Evolutionary conservation across 2,329 filamentous ascomycete genomes (phyloP).

Genomic region (Paraconiothyrium sp.): DNA sequence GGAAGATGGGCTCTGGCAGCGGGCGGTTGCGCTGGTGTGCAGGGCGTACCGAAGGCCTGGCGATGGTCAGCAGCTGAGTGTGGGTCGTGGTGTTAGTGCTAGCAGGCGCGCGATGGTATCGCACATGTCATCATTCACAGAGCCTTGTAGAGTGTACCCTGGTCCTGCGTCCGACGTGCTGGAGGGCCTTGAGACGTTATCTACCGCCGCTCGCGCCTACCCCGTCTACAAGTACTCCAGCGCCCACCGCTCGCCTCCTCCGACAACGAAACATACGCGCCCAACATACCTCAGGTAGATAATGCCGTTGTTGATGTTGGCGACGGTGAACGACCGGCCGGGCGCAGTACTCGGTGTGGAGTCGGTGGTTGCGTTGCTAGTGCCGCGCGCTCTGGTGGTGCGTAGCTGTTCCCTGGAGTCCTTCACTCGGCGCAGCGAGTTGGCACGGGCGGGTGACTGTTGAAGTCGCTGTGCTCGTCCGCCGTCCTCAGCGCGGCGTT

Average conservation of each 20-base stretch:
- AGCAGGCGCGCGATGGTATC: slow-evolving; percentile 1
- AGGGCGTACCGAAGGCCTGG: slow-evolving; percentile 49
- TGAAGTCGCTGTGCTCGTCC: slow-evolving; percentile 20
- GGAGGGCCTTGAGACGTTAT: slow-evolving; percentile 4
- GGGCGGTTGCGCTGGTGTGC: slow-evolving; percentile 46
- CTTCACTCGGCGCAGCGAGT: slow-evolving; percentile 46
- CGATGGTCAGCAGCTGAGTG: slow-evolving; percentile 26
- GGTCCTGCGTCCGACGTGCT: background rate
- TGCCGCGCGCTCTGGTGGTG: slow-evolving; percentile 39
- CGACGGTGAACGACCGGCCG: slow-evolving; percentile 57
- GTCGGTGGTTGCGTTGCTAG: slow-evolving; percentile 46
- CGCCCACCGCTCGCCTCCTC: slow-evolving; percentile 1
- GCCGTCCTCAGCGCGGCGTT: slow-evolving; percentile 40
- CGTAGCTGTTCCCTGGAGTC: slow-evolving; percentile 50
- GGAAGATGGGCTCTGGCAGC: slow-evolving; percentile 48
- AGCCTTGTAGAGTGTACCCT: background rate
- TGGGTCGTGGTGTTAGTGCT: background rate
- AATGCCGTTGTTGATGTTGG: slow-evolving; percentile 58
- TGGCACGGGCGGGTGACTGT: slow-evolving; percentile 30
- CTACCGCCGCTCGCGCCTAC: background rate
- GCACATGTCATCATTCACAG: background rate
- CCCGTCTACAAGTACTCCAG: background rate
- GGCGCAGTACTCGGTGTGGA: slow-evolving; percentile 37
- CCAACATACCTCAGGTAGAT: slow-evolving; percentile 57
- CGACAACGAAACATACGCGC: background rate